Percentiles rank a stretch among this genome's conserved stretches.
phyloP scores from a whole-genome alignment of 2,329 filamentous ascomycete species.

The Fusarium sp. region DNA sequence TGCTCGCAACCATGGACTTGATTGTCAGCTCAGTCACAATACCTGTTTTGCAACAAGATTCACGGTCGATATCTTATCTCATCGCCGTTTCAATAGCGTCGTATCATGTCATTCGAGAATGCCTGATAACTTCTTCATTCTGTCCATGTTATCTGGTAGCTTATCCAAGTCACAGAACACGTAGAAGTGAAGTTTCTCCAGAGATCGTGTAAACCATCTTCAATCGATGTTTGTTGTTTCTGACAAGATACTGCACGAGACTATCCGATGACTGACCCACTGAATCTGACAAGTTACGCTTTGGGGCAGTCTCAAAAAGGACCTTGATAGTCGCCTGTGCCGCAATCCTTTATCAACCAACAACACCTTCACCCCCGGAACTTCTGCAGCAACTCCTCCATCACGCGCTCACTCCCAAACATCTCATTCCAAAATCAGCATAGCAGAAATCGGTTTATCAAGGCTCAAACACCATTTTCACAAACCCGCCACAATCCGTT shows the following conservation, averaged over 20 bases:
- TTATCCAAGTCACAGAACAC: no score
- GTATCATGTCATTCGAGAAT: no score
- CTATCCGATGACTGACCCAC: not conserved
- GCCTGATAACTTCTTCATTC: rapidly evolving
- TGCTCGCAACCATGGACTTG: rapidly evolving
- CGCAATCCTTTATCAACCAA: not conserved
- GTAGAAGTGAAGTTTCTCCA: not conserved
- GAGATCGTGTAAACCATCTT: not conserved
- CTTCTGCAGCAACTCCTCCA: conserved; percentile 1
- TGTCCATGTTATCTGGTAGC: not conserved
- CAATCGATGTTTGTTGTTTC: not conserved
- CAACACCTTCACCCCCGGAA: not conserved
- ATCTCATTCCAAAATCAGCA: not conserved
- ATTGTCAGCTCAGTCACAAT: not conserved
- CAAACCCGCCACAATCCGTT: not conserved
- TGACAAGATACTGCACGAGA: rapidly evolving
- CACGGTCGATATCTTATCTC: not conserved
- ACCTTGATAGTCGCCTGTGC: not conserved
- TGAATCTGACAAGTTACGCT: not conserved
- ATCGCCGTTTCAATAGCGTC: rapidly evolving
- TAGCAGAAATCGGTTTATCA: conserved; percentile 2
- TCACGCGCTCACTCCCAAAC: not conserved
- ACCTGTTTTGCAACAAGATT: not conserved
- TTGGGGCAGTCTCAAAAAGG: not conserved
- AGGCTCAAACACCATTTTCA: not conserved